A percentile compares a stretch with the other conserved stretches of the same genome.
Evolutionary conservation across 164 flowering plant genomes (phyloP).

Genomic region (Liquidambar formosana): DNA sequence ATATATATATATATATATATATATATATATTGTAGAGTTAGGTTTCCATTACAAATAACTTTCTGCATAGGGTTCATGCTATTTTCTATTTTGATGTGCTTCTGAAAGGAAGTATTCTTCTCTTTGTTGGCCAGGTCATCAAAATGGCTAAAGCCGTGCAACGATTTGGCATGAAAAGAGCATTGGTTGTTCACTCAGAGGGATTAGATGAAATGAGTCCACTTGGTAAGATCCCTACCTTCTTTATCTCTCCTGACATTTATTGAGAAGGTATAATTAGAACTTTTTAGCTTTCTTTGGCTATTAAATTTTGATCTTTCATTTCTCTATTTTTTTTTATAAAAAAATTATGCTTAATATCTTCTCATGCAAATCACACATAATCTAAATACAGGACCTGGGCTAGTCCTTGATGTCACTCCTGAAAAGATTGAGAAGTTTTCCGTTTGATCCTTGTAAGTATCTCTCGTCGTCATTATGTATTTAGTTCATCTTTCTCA

Average conservation of each 20-base stretch:
- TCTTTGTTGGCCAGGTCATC: slow-evolving; percentile 46
- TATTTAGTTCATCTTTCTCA: background rate
- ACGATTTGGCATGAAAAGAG: slow-evolving; percentile 85
- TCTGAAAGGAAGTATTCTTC: background rate
- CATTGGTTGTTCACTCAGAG: slow-evolving; percentile 84
- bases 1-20: background rate
- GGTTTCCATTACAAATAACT: background rate
- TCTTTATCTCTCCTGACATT: background rate
- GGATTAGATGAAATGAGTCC: slow-evolving; percentile 97
- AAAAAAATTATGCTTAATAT: background rate
- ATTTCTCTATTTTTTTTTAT: background rate
- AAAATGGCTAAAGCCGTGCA: slow-evolving; percentile 95
- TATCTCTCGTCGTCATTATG: background rate
- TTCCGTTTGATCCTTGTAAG: slow-evolving; percentile 82
- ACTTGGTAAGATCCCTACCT: slow-evolving; percentile 51
- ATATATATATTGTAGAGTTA: background rate
- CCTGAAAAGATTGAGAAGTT: slow-evolving; percentile 70
- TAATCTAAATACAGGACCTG: slow-evolving; percentile 60
- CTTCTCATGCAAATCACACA: background rate
- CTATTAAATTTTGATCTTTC: background rate
- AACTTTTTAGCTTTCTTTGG: background rate
- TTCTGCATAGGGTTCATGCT: background rate
- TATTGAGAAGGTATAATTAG: background rate
- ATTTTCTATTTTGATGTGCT: background rate
- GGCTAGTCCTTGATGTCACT: slow-evolving; percentile 73